phyloP scores from a whole-genome alignment of 257 asterid genomes.

The Nemophila menziesii region DNA sequence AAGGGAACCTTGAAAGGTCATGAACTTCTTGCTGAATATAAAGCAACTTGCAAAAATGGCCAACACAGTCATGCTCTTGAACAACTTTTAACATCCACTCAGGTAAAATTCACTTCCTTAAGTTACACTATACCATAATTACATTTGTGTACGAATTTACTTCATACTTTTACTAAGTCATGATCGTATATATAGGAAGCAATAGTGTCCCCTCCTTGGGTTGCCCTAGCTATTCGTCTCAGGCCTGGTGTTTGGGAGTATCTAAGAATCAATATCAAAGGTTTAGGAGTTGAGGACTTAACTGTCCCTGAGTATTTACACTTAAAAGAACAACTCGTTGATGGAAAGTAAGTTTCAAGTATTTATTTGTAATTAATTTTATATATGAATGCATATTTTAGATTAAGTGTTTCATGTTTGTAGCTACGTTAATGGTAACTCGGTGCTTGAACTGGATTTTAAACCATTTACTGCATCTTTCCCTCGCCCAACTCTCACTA shows the following conservation, averaged over 20 bases:
- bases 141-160: too few relatives aligned
- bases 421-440: conserved; percentile 1
- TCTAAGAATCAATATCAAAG: conserved; percentile 15
- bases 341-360: conserved; percentile 14
- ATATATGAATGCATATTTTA: too few relatives aligned
- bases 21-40: conserved; percentile 13
- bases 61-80: not conserved
- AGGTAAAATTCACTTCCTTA: not conserved
- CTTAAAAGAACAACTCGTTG: conserved; percentile 21
- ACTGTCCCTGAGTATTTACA: conserved; percentile 18
- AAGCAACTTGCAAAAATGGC: conserved; percentile 7
- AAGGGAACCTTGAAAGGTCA: conserved; percentile 10
- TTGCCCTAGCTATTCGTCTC: conserved; percentile 26
- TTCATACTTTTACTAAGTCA: not conserved
- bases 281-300: conserved; percentile 12
- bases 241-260: conserved; percentile 39
- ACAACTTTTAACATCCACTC: conserved; percentile 11
- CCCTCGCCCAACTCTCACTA: conserved; percentile 21
- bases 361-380: too few relatives aligned
- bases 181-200: conserved; percentile 18
- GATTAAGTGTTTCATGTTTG: too few relatives aligned
- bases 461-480: conserved; percentile 19
- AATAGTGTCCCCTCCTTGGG: conserved; percentile 16
- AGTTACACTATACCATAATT: not conserved
- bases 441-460: conserved; percentile 33